phyloP scores from a whole-genome alignment of 2,329 filamentous ascomycete species.

The Onygenales sp. region DNA sequence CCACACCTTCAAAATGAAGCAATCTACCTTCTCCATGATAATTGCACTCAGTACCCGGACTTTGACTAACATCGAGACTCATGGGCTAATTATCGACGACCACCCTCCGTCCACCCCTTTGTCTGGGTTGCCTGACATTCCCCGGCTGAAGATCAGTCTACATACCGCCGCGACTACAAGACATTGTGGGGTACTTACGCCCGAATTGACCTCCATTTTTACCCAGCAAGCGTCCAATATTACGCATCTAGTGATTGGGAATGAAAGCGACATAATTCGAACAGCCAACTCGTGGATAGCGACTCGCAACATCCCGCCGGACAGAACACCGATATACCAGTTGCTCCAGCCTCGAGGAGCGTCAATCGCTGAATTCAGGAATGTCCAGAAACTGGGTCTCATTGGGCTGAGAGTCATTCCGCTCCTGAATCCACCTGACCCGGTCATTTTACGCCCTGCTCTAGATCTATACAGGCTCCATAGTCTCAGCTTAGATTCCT shows the following conservation, averaged over 20 bases:
- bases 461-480: neutral
- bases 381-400: neutral
- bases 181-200: neutral
- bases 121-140: neutral
- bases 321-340: neutral
- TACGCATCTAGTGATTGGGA: too few relatives aligned
- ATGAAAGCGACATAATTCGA: neutral
- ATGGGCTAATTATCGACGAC: neutral
- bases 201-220: neutral
- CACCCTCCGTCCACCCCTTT: neutral
- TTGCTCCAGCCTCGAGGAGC: neutral
- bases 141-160: neutral
- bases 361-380: neutral
- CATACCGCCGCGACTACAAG: neutral
- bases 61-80: neutral
- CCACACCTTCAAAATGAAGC: neutral
- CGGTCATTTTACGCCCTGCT: neutral
- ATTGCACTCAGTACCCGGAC: neutral
- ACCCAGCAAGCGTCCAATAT: too few relatives aligned
- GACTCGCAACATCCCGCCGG: neutral
- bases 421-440: too few relatives aligned
- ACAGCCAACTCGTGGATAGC: neutral
- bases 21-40: neutral
- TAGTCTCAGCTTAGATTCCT: conserved; percentile 2
- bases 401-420: neutral